Evolutionary conservation across 1,284 basidiomycete species (phyloP).

Genomic region (Lignosus rhinocerotis): DNA sequence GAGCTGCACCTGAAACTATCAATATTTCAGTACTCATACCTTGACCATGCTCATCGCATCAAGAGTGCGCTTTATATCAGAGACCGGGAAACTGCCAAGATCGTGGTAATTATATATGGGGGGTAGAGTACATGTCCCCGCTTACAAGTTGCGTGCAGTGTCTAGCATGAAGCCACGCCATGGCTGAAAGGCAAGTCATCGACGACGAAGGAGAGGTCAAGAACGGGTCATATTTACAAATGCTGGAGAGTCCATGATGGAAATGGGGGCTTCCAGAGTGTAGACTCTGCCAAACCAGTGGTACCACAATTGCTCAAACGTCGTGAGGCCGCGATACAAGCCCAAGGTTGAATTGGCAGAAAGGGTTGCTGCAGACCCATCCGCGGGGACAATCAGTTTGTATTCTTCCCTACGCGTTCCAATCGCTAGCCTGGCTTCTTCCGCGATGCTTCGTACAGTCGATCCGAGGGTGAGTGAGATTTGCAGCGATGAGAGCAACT

Average conservation of each 20-base stretch:
- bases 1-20: background rate
- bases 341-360: slow-evolving; percentile 75
- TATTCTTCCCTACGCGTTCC: slow-evolving; percentile 66
- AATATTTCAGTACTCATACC: slow-evolving; percentile 37
- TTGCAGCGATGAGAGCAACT: slow-evolving; percentile 33
- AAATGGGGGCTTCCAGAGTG: slow-evolving; percentile 56
- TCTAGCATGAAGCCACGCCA: slow-evolving; percentile 84
- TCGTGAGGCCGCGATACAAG: slow-evolving; percentile 79
- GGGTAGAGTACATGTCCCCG: background rate
- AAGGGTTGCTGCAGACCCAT: slow-evolving; percentile 59
- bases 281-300: slow-evolving; percentile 49
- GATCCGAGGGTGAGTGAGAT: slow-evolving; percentile 41
- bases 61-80: slow-evolving; percentile 70
- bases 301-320: slow-evolving; percentile 81
- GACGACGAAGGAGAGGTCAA: background rate
- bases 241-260: slow-evolving; percentile 61
- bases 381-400: slow-evolving; percentile 55
- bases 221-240: slow-evolving; percentile 44
- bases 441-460: slow-evolving; percentile 40
- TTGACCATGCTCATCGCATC: slow-evolving; percentile 89
- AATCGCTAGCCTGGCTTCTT: slow-evolving; percentile 53
- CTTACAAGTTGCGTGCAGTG: slow-evolving; percentile 60
- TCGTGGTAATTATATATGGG: too few relatives aligned
- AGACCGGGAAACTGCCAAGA: slow-evolving; percentile 52
- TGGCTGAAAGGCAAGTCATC: slow-evolving; percentile 42